Percentiles rank a stretch among this genome's conserved stretches.
Conservation (phyloP, 306 rosid genomes). For the Vigna unguiculata region DNA sequence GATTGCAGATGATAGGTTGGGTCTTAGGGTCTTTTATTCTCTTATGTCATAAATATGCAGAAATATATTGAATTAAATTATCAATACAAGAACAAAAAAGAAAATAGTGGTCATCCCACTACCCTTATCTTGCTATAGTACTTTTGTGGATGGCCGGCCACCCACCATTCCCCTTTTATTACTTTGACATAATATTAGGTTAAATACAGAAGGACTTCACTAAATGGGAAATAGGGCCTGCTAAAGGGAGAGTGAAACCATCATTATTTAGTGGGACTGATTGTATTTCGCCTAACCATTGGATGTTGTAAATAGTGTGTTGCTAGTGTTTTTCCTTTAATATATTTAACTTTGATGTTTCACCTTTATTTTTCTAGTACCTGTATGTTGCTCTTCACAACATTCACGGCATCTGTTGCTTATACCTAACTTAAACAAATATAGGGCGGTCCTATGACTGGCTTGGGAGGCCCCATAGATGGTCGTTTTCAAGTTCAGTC, state of each 20-base stretch:
- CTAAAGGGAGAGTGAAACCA: neutral
- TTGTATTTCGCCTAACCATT: neutral
- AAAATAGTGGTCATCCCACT: too few species aligned
- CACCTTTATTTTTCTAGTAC: neutral
- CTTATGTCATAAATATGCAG: too few species aligned
- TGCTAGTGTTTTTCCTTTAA: neutral
- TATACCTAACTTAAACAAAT: conserved; percentile 33
- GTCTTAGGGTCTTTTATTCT: too few species aligned
- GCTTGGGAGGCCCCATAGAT: conserved; percentile 62
- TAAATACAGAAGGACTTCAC: neutral
- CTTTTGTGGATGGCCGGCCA: too few species aligned
- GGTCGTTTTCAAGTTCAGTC: conserved; percentile 56
- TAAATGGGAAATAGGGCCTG: neutral
- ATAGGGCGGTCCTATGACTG: conserved; percentile 68
- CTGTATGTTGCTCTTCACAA: conserved; percentile 4
- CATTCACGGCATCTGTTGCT: conserved; percentile 37
- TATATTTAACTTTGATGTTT: conserved; percentile 9
- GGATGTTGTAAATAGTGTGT: conserved; percentile 1
- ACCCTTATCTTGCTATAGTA: too few species aligned
- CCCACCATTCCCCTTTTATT: too few species aligned
- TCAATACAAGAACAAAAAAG: too few species aligned
- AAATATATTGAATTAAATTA: too few species aligned
- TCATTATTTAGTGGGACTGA: neutral
- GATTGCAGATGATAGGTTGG: too few species aligned
- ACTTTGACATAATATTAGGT: neutral